Conservation (phyloP, 768 basidiomycete species). For the Cyclocybe aegerita region DNA sequence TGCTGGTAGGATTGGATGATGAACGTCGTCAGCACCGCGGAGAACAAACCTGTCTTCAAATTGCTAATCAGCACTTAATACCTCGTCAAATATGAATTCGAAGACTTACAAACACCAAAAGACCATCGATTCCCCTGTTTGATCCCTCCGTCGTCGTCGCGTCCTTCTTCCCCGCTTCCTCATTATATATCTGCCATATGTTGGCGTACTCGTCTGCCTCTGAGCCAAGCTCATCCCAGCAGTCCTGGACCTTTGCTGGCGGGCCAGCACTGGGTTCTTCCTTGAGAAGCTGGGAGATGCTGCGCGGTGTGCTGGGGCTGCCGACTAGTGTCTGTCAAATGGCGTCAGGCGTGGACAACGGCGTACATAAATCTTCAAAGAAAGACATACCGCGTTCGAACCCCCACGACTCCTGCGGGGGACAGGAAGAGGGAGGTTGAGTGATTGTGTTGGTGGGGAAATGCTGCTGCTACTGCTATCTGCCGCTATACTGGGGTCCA, state of each 20-base stretch:
- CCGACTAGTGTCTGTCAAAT: too few species aligned
- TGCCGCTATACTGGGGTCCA: too few species aligned
- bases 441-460: too few species aligned
- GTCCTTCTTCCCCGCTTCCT: conserved; percentile 37
- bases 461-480: too few species aligned
- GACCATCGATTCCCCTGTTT: conserved; percentile 42
- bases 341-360: too few species aligned
- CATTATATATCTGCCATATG: conserved; percentile 44
- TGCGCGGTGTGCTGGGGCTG: too few species aligned
- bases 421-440: too few species aligned
- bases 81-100: background rate
- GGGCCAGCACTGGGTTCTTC: conserved; percentile 56
- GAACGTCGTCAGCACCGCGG: conserved; percentile 43
- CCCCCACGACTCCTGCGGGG: too few species aligned
- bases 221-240: conserved; percentile 28
- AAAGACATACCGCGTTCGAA: too few species aligned
- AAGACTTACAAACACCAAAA: conserved; percentile 42
- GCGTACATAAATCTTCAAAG: too few species aligned
- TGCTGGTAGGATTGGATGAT: conserved; percentile 42
- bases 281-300: conserved; percentile 37
- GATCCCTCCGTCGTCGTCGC: conserved; percentile 33
- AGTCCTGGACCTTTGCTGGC: conserved; percentile 61
- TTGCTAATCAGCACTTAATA: too few species aligned
- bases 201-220: conserved; percentile 32
- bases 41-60: conserved; percentile 45